Base-by-base conservation (phyloP, 2,329 filamentous ascomycete genomes). In the Neonectria neomacrospora region DNA sequence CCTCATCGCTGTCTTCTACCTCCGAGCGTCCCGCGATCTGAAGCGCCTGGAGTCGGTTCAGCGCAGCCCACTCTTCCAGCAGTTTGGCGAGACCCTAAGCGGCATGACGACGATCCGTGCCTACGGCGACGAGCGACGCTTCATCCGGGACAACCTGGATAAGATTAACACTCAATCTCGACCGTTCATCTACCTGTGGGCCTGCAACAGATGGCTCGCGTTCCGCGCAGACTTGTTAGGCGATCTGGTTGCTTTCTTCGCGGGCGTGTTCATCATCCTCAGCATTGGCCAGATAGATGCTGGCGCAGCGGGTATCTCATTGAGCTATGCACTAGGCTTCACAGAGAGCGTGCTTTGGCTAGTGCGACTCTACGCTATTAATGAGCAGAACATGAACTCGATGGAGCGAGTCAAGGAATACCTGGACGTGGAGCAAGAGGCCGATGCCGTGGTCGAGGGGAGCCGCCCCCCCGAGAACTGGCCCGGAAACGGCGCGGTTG, bases 371-470 rank as follows among this genome's bases (percentile, higher is more conserved):
- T 99, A 99, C 77, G 91, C 94, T 0, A 89, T 92, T 75, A 97
- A 98, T 74, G 96, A 99, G 80, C 96, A 99, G 79, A 98, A 97
- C 80, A 98, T 99, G 96, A 99, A 99, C 80, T 95, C 95, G 3
- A 94, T 98, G 52, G 96, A 99, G 80, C 92, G 96, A 74, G 91
- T 99, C 75, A 96, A 97, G 81, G 96, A 99, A 77, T 99, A 98
- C 75, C 86, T 98, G 37, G 93, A 98, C 47, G 92, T 99, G 1
- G 95, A 98, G 72, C 95, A 97, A 77, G 96, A 99, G 80, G 94
- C 96, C 1, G 83, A 86, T 0, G 85, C 92, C 1, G 83, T 97
- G 42, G 86, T 97, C 42, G 89, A 93, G 58, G 89, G 95, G 63
- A 92, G 88, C 67, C 87, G 93, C 28, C 96, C 96, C 7, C 85